phyloP scores from a whole-genome alignment of 2,329 filamentous ascomycete genomes.

The Phialemonium atrogriseum region DNA sequence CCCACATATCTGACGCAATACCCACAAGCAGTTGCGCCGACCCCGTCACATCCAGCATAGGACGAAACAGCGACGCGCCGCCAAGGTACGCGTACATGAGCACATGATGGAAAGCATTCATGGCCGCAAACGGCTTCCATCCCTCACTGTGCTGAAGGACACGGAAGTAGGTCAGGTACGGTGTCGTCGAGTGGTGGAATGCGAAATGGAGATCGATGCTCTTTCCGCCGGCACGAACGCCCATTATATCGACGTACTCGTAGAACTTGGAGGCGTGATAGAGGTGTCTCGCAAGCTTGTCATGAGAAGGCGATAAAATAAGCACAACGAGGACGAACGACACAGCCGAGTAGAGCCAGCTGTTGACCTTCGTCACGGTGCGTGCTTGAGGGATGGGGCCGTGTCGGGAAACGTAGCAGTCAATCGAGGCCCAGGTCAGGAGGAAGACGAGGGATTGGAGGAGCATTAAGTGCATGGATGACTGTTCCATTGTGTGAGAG shows the following conservation, averaged over 20 bases:
- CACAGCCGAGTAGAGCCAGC: constrained; percentile 4
- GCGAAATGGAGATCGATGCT: constrained; percentile 18
- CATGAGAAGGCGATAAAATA: constrained; percentile 4
- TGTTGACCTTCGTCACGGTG: constrained; percentile 4
- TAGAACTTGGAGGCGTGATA: constrained; percentile 22
- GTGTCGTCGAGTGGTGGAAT: constrained; percentile 22
- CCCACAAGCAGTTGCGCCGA: no score
- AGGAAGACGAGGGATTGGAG: constrained; percentile 5
- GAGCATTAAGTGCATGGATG: background rate
- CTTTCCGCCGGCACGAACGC: constrained; percentile 17
- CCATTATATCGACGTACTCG: constrained; percentile 21
- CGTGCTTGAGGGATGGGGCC: constrained; percentile 4
- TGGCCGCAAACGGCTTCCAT: constrained; percentile 18
- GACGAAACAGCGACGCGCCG: no score
- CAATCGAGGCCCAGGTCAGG: constrained; percentile 3
- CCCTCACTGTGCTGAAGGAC: constrained; percentile 13
- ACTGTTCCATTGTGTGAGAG: no score
- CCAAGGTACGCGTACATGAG: constrained; percentile 24
- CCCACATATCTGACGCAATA: no score
- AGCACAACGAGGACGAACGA: constrained; percentile 4
- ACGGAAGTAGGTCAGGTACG: constrained; percentile 19
- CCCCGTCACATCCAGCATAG: no score
- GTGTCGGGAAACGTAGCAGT: constrained; percentile 4
- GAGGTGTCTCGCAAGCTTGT: constrained; percentile 5
- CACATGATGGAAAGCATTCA: constrained; percentile 19